Evolutionary conservation across 495 filamentous ascomycete genomes (phyloP).

Genomic region (Cenococcum geophilum): DNA sequence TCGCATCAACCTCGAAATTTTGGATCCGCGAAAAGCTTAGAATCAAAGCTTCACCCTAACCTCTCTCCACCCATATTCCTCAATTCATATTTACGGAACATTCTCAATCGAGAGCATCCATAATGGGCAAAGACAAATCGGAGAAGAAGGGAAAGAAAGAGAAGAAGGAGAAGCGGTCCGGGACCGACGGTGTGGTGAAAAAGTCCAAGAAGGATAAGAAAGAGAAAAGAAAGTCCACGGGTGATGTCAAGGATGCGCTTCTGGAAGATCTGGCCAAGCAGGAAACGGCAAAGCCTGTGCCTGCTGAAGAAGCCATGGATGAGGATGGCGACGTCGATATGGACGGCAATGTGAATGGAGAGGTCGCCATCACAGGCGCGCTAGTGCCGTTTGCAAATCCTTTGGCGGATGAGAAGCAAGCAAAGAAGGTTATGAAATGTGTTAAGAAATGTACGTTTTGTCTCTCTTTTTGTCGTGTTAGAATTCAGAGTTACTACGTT

Average conservation of each 20-base stretch:
- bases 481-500: too few relatives aligned
- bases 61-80: not conserved
- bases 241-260: conserved; percentile 16
- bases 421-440: conserved; percentile 87
- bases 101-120: conserved; percentile 6
- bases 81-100: not conserved
- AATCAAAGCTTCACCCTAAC: not conserved
- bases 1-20: conserved; percentile 2
- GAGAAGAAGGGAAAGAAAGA: conserved; percentile 43
- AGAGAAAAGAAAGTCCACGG: conserved; percentile 18
- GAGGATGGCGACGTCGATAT: conserved; percentile 30
- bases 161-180: conserved; percentile 76
- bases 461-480: not conserved
- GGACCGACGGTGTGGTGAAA: conserved; percentile 67
- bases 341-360: conserved; percentile 26
- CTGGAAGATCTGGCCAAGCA: conserved; percentile 20
- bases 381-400: conserved; percentile 92
- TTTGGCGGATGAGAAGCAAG: conserved; percentile 79
- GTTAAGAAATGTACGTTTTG: conserved; percentile 80
- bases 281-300: not conserved
- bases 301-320: conserved; percentile 4
- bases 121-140: conserved; percentile 36
- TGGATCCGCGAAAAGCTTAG: not conserved
- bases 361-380: conserved; percentile 49
- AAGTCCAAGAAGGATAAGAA: conserved; percentile 45